Evolutionary conservation across 2,329 filamentous ascomycete species (phyloP).

Genomic region (Tolypocladium ovalisporum): DNA sequence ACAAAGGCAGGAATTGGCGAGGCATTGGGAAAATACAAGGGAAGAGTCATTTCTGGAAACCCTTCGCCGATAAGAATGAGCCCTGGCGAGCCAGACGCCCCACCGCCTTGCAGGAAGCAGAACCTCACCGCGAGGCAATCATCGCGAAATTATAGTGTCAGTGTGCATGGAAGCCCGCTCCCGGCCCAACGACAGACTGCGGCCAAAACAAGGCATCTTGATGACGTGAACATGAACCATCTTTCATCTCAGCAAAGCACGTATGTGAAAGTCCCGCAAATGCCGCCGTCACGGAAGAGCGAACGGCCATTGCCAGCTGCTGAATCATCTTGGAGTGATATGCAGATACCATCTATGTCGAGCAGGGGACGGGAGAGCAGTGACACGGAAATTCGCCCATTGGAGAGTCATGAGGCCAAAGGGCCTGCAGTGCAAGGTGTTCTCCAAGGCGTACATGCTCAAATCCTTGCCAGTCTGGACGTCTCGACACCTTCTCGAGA

Average conservation of each 20-base stretch:
- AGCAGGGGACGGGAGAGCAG: neutral
- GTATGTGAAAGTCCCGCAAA: neutral
- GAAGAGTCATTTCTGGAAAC: neutral
- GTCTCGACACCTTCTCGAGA: neutral
- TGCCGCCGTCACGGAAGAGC: neutral
- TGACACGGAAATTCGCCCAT: neutral
- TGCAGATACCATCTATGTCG: neutral
- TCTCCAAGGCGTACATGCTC: neutral
- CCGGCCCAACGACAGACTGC: neutral
- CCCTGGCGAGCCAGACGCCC: neutral
- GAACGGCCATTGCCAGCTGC: neutral
- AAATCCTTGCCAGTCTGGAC: constrained; percentile 1
- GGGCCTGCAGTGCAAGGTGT: neutral
- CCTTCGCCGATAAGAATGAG: neutral
- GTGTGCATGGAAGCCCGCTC: constrained; percentile 2
- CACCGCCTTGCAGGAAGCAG: neutral
- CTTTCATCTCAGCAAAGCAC: neutral
- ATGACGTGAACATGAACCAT: neutral
- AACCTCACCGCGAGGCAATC: neutral
- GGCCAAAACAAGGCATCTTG: neutral
- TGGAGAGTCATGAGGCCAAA: neutral
- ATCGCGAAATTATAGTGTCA: constrained; percentile 2
- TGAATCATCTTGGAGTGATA: neutral
- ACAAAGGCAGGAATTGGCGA: neutral
- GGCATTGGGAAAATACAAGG: neutral